Evolutionary conservation across 805 yeast species (phyloP), one percentile per base, ranked within the genome.

Genomic region (Blastobotrys terrestris): DNA sequence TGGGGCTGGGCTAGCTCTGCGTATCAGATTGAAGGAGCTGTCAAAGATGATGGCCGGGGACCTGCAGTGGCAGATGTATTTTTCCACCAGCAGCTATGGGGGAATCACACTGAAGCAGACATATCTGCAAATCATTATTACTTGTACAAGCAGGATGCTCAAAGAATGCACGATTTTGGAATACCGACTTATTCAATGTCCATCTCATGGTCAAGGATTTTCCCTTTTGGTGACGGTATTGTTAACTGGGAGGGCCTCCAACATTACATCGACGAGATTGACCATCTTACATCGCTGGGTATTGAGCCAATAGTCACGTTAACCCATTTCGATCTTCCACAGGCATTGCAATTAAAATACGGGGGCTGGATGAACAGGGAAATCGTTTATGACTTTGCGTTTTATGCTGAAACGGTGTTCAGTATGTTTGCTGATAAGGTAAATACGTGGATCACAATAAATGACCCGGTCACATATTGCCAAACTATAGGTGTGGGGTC

Each of bases 11-110:
- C 70, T 3, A 64, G 69, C 13, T 64, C 71, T 19, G 70, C 71
- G 11, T 62, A 65, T 22, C 74, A 70, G 57, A 62, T 67, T 44
- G 73, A 70, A 58, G 72, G 72, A 18, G 71, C 73, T 6, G 61
- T 65, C 26, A 63, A 66, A 31, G 69, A 61, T 21, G 69, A 68
- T 50, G 68, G 70, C 6, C 59, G 68, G 44, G 59, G 67, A 2
- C 72, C 72, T 11, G 57, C 69, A 11, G 55, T 67, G 18, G 57
- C 63, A 61, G 73, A 69, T 55, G 54, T 44, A 15, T 57, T 53
- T 26, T 53, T 58, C 3, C 63, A 60, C 41, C 57, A 53, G 39
- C 56, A 50, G 14, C 51, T 59, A 19, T 49, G 61, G 4, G 46
- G 48, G 13, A 55, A 45, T 16, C 31, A 39, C 26, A 45, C 46